Evolutionary conservation across 2,329 filamentous ascomycete genomes (phyloP), one percentile per base, ranked within the genome.

Genomic region (Phoma sp.): DNA sequence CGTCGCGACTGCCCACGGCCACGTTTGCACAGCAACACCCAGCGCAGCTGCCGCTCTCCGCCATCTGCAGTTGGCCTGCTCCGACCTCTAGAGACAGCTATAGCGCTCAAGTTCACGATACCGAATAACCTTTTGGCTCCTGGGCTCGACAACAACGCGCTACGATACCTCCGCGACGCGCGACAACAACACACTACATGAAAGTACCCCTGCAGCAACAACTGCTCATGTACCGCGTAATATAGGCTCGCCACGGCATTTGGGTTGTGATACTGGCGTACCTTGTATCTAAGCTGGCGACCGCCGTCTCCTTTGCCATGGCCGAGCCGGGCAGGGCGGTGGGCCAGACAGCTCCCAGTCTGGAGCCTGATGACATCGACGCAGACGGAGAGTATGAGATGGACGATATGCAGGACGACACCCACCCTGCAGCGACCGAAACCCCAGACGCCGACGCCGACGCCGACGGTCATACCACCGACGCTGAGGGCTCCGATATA

Each of bases 401-500:
- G 51, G 75, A 75, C 40, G 70, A 75, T 59, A 57, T 67, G 39
- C 66, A 64, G 35, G 68, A 71, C 55, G 65, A 64, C 38, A 68
- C 70, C 25, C 61, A 62, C 35, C 66, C 64, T 11, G 48, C 47
- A 2, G 60, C 45, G 4, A 57, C 55, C 24, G 54, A 64, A 25
- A 61, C 55, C 23, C 59, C 59, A 36, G 66, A 71, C 27, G 3
- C 27, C 27, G 27, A 29, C 27, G 27, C 27, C 27, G 27, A 29
- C 24, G 55, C 52, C 23, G 71, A 71, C 6, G 71, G 68, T 24
- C 62, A 74, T 53, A 67, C 62, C 29, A 73, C 70, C n/a, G 75
- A 78, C 58, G 72, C 71, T 10, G 74, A 74, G 53, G 72, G 71
- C 54, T 76, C 76, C 37, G 76, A 79, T 33, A 67, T 75, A n/a